Evolutionary conservation across 208 protist genomes (phyloP), one percentile per base, ranked within the genome.

Genomic region (Wallacemonas sp.): DNA sequence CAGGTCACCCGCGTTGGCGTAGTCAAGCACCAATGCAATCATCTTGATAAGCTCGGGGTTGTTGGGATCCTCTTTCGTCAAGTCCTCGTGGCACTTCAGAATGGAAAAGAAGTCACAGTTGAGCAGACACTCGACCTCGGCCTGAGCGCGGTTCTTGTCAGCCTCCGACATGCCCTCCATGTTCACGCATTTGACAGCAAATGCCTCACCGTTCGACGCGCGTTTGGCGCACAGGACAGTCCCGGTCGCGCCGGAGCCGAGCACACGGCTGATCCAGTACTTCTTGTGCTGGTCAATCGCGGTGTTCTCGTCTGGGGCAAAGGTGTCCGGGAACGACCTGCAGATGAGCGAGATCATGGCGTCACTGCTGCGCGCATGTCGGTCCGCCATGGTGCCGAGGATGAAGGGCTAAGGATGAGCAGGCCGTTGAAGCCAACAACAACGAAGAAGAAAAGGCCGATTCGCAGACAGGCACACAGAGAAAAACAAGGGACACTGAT

Each of bases 241-340:
- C 13, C 76, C 76, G 0, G 65, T 70, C 21, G 67, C 70, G 9
- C 77, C 81, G 29, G 73, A 79, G 27, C 81, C 81, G 6, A 87
- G 63, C 6, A 87, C 77, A 1, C 61, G 50, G 42, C 74, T 78
- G 44, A 89, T 68, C 73, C 73, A 89, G 50, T 89, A 89, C 57
- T 83, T 73, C 26, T 66, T 53, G 10, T 71, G 53, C 6, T 17
- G 65, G 6, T 44, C 45, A 30, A 39, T 19, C 4, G 61, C 61
- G 6, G 70, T 60, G 1, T 76, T 71, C 34, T 58, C 69, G 22
- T 75, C 65, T 0, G 71, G 61, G 2, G 64, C 75, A 48, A 80
- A 80, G 22, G 70, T 70, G 5, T 76, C 60, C 0, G 75, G 75
- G 34, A 81, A 81, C 6, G 66, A 41, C 46, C 38, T 74, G 42